These are phyloP conservation scores for Chlamydomonas applanata DNA, from an alignment of 139 green algal genomes.

Conservation along the genomic window DNA sequence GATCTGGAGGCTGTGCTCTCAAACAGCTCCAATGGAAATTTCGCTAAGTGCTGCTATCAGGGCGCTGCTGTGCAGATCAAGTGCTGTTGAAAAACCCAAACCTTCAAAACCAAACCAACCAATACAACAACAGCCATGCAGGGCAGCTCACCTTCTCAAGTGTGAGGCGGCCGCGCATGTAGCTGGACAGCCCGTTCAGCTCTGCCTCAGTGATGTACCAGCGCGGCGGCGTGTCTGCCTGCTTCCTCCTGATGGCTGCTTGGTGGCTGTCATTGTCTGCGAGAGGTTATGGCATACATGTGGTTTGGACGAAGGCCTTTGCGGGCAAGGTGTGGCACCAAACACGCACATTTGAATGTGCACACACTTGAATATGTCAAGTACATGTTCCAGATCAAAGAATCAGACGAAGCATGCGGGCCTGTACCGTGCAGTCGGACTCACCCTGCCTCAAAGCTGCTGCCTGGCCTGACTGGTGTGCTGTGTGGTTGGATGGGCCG, in stretches of 20 bases:
- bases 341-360: too few species aligned
- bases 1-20: too few species aligned
- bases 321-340: too few species aligned
- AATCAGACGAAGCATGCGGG: neutral
- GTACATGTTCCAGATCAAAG: neutral
- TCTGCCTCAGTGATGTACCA: constrained; percentile 68
- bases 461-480: too few species aligned
- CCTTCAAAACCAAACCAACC: too few species aligned
- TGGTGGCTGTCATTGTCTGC: neutral
- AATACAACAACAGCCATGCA: neutral
- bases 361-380: too few species aligned
- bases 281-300: too few species aligned
- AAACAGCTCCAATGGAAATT: too few species aligned
- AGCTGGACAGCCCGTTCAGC: constrained; percentile 53
- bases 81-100: neutral
- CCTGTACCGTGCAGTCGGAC: neutral
- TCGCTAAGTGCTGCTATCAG: neutral
- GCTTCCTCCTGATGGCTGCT: neutral
- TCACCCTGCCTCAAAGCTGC: neutral
- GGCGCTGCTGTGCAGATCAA: neutral
- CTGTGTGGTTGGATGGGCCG: neutral
- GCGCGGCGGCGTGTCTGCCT: constrained; percentile 16
- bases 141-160: constrained; percentile 50
- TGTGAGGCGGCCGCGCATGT: constrained; percentile 67
- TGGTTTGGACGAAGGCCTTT: too few species aligned